phyloP scores from a whole-genome alignment of 371 early-diverging fungal genomes.

The Mortierella sp. region DNA sequence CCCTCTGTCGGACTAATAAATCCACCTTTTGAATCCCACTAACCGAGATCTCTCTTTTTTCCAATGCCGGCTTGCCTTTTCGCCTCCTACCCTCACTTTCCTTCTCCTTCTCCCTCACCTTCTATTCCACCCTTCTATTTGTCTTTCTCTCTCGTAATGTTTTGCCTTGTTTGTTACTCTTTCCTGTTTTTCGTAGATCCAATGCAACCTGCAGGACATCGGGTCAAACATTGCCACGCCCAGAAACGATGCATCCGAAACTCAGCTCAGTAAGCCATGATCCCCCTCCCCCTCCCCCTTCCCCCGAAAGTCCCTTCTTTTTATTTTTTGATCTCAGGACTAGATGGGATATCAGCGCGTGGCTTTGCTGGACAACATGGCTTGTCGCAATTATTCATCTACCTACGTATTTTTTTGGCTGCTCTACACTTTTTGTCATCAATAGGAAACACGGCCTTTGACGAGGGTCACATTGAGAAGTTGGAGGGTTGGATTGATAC shows the following conservation, averaged over 20 bases:
- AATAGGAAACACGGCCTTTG: slow-evolving; percentile 82
- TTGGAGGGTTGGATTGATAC: slow-evolving; percentile 94
- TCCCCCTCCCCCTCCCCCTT: not conserved
- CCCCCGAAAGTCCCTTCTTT: not conserved
- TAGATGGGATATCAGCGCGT: not conserved
- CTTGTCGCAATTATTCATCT: not conserved
- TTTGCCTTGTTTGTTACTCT: not conserved
- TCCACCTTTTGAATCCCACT: not conserved
- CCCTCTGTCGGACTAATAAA: slow-evolving; percentile 1
- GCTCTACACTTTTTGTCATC: not conserved
- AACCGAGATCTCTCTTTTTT: not conserved
- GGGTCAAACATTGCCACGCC: slow-evolving; percentile 96
- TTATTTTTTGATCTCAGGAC: not conserved
- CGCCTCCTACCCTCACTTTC: not conserved
- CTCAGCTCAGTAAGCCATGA: slow-evolving; percentile 61
- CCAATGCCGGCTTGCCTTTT: slow-evolving; percentile 1
- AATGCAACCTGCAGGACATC: slow-evolving; percentile 92
- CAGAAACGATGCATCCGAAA: slow-evolving; percentile 69
- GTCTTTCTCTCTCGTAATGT: too few species aligned
- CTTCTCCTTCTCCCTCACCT: not conserved
- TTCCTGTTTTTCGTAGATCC: slow-evolving; percentile 70
- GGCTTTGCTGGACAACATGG: not conserved
- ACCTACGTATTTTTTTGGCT: not conserved
- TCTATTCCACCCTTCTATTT: not conserved
- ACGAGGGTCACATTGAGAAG: slow-evolving; percentile 67